phyloP scores from a whole-genome alignment of 306 rosid species.

The Prosopis cineraria region DNA sequence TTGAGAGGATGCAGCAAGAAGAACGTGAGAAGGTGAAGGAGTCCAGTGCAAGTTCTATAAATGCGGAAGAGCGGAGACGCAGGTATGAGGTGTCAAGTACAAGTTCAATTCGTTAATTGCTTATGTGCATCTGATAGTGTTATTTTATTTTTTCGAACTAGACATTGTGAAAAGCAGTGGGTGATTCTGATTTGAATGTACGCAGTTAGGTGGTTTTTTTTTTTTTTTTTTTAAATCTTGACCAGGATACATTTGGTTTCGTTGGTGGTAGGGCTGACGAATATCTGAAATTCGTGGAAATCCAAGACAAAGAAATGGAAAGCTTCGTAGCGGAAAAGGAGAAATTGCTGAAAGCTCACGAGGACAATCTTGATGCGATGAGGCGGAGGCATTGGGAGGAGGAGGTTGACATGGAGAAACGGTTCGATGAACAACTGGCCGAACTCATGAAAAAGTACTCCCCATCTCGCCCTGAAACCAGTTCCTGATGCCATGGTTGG shows the following conservation, averaged over 20 bases:
- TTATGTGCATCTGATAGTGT: neutral
- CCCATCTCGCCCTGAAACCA: constrained; percentile 30
- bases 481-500: neutral
- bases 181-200: neutral
- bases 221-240: neutral
- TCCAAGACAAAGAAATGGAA: constrained; percentile 63
- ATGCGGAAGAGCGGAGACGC: constrained; percentile 44
- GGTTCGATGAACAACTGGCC: constrained; percentile 43
- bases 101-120: neutral
- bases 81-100: constrained; percentile 40
- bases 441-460: constrained; percentile 61
- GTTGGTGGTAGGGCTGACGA: constrained; percentile 51
- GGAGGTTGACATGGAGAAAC: constrained; percentile 56
- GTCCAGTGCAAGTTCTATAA: constrained; percentile 38
- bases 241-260: neutral
- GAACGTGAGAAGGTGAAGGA: constrained; percentile 65
- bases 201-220: neutral
- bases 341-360: constrained; percentile 41
- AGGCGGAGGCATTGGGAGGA: constrained; percentile 59
- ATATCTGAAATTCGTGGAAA: constrained; percentile 45
- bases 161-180: neutral
- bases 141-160: neutral
- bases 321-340: constrained; percentile 56
- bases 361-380: constrained; percentile 49
- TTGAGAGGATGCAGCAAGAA: constrained; percentile 71